Base-by-base conservation (phyloP, 345 rosid genomes). In the Gossypium sturtianum region DNA sequence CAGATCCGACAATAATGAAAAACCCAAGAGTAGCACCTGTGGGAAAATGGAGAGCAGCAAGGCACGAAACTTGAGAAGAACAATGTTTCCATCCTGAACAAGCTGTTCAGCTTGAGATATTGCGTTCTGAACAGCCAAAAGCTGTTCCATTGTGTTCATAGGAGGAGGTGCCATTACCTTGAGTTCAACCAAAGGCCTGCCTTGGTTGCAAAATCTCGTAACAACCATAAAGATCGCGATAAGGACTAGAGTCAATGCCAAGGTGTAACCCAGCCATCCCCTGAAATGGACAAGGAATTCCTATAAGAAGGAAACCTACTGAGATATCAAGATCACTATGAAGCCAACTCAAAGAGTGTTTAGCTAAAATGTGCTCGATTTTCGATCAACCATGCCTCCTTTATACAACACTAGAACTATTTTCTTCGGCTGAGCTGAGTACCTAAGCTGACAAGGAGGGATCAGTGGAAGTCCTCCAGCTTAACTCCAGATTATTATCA, bases 121-220 rank as follows among this genome's bases (percentile, higher is more conserved):
- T 51, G 93, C 94, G 71, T 87, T 89, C 75, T 90, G 99, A 77
- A 95, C 90, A 1, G 98, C 97, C 80, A 95, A 81, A 78, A 95
- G 97, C 89, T 93, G 99, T 80, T 91, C 98, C 98, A 95, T 82
- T 51, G 93, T 87, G 88, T 73, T 95, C 97, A 84, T 91, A 9
- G 85, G 86, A 12, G 97, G 97, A 73, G 98, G 99, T 49, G 97
- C 91, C 29, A 74, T 49, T 23, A 95, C 90, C 78, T 87, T 95
- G 49, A 95, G 85, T 80, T 85, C 88, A 45, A 83, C 82, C 64
- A 71, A 74, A 11, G 84, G 74, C 79, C 71, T 79, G 71, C 88
- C 99, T 84, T 86, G 84, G 75, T 83, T 93, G 76, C 74, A 74
- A 75, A 70, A 86, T 74, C 89, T 86, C 1, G 96, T 84, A 52